Base-by-base conservation (phyloP, 176 grass and related monocot species). In the Triticum dicoccoides region DNA sequence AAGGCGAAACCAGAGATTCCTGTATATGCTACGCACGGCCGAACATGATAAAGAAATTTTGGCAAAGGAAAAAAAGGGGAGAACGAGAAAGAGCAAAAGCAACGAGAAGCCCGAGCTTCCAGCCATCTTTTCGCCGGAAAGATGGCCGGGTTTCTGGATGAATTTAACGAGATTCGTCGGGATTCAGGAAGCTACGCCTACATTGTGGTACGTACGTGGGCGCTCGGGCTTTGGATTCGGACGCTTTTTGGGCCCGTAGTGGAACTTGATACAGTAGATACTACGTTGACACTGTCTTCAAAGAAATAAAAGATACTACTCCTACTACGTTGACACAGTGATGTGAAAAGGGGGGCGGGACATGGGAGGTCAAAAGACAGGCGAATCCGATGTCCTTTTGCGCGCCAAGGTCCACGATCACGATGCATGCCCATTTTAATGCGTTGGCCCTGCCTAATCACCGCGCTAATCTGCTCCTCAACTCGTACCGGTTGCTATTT, bases 101-200 rank as follows among this genome's bases (percentile, higher is more conserved):
- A 51, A 23, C 56, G 47, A 12, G 45, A 3, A 38, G 20, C 17
- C 65, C 61, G 38, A 38, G 85, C 85, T 85, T 76, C 23, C 87
- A 21, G 75, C 82, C 87, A 17, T 62, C 84, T 91, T 94, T 87
- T 58, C 24, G 73, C 52, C 27, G n/a, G 66, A 75, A 62, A 88
- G 54, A 56, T 1, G 35, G 79, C 70, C 9, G 64, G 25, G 66
- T 42, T 79, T 15, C 47, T 9, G 33, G 51, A 41, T 44, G 20
- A 49, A 62, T 64, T 69, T 21, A 11, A 34, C 62, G 49, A 4
- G 70, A 34, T 61, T 15, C 74, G 32, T 32, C 6, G 5, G 68
- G 54, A 58, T 58, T 21, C 54, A 58, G 54, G 30, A 30, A 30
- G 51, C 38, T 52, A 8, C 54, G 54, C 54, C 52, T 58, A 58